Evolutionary conservation across 495 filamentous ascomycete species (phyloP).

Genomic region (Filosporella fistucella): DNA sequence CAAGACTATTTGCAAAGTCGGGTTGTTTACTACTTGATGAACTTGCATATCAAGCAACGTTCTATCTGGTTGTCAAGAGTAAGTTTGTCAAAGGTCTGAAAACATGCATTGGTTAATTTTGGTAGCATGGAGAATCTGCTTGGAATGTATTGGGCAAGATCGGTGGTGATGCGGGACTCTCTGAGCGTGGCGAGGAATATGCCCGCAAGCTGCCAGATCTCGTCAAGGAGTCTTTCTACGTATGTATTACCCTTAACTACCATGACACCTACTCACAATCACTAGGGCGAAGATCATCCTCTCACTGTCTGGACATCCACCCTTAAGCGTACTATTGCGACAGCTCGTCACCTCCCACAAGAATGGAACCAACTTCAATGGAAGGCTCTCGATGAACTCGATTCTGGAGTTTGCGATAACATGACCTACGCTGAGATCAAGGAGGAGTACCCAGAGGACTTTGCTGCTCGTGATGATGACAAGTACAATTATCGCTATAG

Average conservation of each 20-base stretch:
- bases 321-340: slow-evolving; percentile 85
- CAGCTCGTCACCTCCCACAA: slow-evolving; percentile 71
- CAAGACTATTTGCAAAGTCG: slow-evolving; percentile 94
- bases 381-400: slow-evolving; percentile 97
- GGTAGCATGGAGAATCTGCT: slow-evolving; percentile 86
- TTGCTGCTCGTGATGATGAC: slow-evolving; percentile 88
- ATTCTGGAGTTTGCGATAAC: slow-evolving; percentile 93
- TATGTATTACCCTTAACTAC: slow-evolving; percentile 27
- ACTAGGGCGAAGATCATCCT: slow-evolving; percentile 52
- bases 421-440: slow-evolving; percentile 93
- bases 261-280: not conserved
- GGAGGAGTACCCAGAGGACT: slow-evolving; percentile 87
- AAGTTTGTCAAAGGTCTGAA: slow-evolving; percentile 29
- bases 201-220: slow-evolving; percentile 76
- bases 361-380: slow-evolving; percentile 90
- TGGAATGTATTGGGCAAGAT: slow-evolving; percentile 87
- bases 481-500: slow-evolving; percentile 99
- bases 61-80: slow-evolving; percentile 96
- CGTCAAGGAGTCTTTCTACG: slow-evolving; percentile 73
- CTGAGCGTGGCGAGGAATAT: slow-evolving; percentile 81
- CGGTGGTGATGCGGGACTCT: slow-evolving; percentile 86
- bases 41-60: slow-evolving; percentile 93
- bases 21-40: slow-evolving; percentile 97
- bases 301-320: slow-evolving; percentile 98
- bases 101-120: slow-evolving; percentile 1